Evolutionary conservation across 257 asterid genomes (phyloP).

Genomic region (Ligustrum vulgare): DNA sequence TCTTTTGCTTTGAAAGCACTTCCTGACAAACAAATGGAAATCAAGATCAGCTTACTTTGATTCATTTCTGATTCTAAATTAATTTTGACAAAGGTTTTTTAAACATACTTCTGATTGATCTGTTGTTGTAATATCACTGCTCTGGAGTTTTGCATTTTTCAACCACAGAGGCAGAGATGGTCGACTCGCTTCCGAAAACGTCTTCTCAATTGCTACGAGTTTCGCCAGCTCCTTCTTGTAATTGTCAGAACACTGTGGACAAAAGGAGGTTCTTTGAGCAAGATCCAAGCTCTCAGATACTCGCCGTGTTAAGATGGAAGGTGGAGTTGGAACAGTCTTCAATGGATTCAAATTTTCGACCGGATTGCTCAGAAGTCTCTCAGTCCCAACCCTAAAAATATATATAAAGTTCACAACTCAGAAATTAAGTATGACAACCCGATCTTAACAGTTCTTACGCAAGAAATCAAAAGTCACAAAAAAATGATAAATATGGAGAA

Average conservation of each 20-base stretch:
- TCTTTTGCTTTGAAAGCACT: conserved; percentile 52
- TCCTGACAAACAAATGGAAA: conserved; percentile 27
- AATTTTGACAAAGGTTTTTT: background rate
- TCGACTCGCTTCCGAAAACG: conserved; percentile 40
- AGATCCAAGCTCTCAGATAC: conserved; percentile 43
- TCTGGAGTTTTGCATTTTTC: conserved; percentile 61
- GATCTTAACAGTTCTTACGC: background rate
- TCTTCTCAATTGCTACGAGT: conserved; percentile 59
- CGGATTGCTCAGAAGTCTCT: conserved; percentile 49
- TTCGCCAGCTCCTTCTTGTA: conserved; percentile 57
- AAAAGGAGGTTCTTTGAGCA: conserved; percentile 37
- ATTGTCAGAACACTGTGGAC: conserved; percentile 62
- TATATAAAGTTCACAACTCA: conserved; percentile 23
- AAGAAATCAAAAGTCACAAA: background rate
- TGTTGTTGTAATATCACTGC: conserved; percentile 36
- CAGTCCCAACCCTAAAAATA: conserved; percentile 56
- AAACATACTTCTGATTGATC: conserved; percentile 50
- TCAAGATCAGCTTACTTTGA: conserved; percentile 14
- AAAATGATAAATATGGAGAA: background rate
- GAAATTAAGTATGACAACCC: background rate
- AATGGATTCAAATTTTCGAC: conserved; percentile 44
- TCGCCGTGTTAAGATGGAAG: conserved; percentile 33
- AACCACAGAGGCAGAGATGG: conserved; percentile 79
- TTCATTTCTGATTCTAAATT: background rate
- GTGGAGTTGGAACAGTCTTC: conserved; percentile 38